phyloP scores from a whole-genome alignment of 495 filamentous ascomycete genomes.

The Emericellopsis terricola region DNA sequence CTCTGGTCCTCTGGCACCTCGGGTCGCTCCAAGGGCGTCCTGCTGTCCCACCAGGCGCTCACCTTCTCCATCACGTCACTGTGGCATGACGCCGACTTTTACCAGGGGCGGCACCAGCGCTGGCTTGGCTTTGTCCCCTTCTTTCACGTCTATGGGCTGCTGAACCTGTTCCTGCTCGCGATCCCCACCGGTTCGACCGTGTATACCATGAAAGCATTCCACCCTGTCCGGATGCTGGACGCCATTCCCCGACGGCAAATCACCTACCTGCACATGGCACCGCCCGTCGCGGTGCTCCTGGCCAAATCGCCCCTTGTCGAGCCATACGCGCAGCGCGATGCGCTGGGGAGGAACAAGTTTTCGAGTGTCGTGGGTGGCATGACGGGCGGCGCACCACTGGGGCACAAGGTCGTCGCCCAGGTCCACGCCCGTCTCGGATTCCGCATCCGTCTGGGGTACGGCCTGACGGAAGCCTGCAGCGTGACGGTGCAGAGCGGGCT shows the following conservation, averaged over 20 bases:
- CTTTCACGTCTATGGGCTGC: constrained; percentile 29
- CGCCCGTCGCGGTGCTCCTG: constrained; percentile 50
- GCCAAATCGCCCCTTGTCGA: constrained; percentile 43
- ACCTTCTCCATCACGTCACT: constrained; percentile 11
- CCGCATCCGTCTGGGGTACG: constrained; percentile 51
- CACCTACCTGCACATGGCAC: constrained; percentile 44
- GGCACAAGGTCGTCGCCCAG: constrained; percentile 40
- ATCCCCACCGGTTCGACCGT: constrained; percentile 36
- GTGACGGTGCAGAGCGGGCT: constrained; percentile 39
- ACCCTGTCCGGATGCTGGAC: constrained; percentile 34
- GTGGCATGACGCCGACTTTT: constrained; percentile 18
- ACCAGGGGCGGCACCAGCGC: constrained; percentile 30
- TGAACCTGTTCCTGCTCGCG: constrained; percentile 37
- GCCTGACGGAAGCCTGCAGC: constrained; percentile 50
- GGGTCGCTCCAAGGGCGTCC: constrained; percentile 65
- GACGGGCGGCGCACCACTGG: constrained; percentile 45
- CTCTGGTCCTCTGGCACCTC: constrained; percentile 82
- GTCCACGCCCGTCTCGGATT: constrained; percentile 46
- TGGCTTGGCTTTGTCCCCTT: constrained; percentile 43
- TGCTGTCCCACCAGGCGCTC: constrained; percentile 42
- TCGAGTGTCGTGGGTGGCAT: constrained; percentile 8
- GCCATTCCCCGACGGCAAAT: constrained; percentile 34
- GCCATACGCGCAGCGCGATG: constrained; percentile 37
- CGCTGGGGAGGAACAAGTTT: constrained; percentile 12
- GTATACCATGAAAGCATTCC: constrained; percentile 41